A percentile compares a stretch with the other conserved stretches of the same genome.
These are phyloP conservation scores for Macroventuria anomochaeta DNA, from an alignment of 2,329 filamentous ascomycete species.

Conservation along the genomic window DNA sequence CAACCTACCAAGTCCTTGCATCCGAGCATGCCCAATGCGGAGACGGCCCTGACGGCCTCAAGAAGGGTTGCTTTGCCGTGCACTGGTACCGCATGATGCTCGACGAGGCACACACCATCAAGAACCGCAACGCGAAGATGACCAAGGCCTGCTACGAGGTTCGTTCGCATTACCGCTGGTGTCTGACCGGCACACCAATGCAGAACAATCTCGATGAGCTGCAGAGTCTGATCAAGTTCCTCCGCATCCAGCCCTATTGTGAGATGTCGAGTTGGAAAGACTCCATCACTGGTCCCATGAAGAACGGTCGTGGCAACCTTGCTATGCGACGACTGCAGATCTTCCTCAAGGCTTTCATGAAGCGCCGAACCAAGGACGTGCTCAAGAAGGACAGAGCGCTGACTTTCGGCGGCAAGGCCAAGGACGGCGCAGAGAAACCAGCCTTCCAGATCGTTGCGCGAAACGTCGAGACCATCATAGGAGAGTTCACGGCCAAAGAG, in stretches of 20 bases:
- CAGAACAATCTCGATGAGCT: slow-evolving; percentile 98
- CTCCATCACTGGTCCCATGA: slow-evolving; percentile 87
- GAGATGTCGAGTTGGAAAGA: slow-evolving; percentile 87
- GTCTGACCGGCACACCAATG: slow-evolving; percentile 93
- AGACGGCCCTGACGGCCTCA: slow-evolving; percentile 65
- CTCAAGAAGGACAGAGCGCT: slow-evolving; percentile 84
- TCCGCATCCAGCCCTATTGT: slow-evolving; percentile 90
- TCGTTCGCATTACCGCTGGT: slow-evolving; percentile 90
- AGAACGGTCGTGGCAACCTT: slow-evolving; percentile 85
- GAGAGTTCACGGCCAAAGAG: slow-evolving; percentile 80
- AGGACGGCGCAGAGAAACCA: slow-evolving; percentile 62
- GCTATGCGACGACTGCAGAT: slow-evolving; percentile 86
- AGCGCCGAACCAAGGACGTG: slow-evolving; percentile 97
- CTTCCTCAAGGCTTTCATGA: slow-evolving; percentile 93
- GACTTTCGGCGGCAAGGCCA: slow-evolving; percentile 73
- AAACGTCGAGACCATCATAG: slow-evolving; percentile 80
- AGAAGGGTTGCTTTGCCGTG: slow-evolving; percentile 85
- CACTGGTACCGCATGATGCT: slow-evolving; percentile 96
- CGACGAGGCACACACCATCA: slow-evolving; percentile 97
- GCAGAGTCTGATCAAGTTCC: slow-evolving; percentile 89
- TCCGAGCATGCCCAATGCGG: slow-evolving; percentile 82
- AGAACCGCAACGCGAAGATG: slow-evolving; percentile 95
- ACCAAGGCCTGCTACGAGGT: slow-evolving; percentile 91
- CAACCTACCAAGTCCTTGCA: slow-evolving; percentile 93
- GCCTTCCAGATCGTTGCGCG: slow-evolving; percentile 92